Conservation (phyloP, 805 yeast species). For the Saccharomycopsis sp. region DNA sequence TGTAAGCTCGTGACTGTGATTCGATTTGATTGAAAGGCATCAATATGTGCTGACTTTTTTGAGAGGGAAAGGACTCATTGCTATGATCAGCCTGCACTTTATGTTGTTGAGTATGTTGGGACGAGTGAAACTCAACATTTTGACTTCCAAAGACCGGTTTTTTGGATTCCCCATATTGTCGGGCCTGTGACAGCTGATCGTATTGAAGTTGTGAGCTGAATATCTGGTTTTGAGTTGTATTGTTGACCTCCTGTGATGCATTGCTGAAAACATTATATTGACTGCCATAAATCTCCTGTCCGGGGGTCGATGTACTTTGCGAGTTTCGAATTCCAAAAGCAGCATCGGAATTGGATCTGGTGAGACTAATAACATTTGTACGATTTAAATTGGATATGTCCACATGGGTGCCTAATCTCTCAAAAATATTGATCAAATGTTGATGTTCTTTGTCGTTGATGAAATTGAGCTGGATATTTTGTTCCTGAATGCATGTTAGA, state of each 20-base stretch:
- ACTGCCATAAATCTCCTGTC: too few species aligned
- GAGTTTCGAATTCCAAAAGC: not conserved
- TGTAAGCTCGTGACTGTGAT: too few species aligned
- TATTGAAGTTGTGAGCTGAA: not conserved
- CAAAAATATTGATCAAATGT: not conserved
- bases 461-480: not conserved
- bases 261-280: not conserved
- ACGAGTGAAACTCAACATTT: not conserved
- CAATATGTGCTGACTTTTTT: too few species aligned
- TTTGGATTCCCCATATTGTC: not conserved
- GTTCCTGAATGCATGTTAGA: not conserved
- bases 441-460: not conserved
- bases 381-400: not conserved
- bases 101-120: not conserved
- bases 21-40: too few species aligned
- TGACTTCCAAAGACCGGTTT: not conserved
- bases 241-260: not conserved
- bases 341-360: not conserved
- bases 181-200: not conserved
- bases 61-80: not conserved
- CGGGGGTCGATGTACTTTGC: too few species aligned
- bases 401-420: not conserved
- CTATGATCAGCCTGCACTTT: too few species aligned
- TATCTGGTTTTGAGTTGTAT: not conserved
- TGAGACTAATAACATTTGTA: not conserved